These are phyloP conservation scores for Pilatotrama ljubarskyi DNA, from an alignment of 768 basidiomycete genomes.

Conservation along the genomic window DNA sequence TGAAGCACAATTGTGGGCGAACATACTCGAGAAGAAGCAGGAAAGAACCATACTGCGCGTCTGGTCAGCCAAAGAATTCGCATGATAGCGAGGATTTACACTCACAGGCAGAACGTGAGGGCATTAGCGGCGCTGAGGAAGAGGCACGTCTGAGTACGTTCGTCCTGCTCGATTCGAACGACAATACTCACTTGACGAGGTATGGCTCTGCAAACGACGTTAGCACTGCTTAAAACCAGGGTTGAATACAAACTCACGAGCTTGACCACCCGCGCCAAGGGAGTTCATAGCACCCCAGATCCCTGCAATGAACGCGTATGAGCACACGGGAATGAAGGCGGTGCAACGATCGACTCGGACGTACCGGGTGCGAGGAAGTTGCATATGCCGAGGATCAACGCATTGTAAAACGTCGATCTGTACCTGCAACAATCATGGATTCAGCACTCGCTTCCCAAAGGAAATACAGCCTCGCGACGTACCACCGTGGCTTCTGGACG, in stretches of 20 bases:
- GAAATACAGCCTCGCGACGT: not conserved
- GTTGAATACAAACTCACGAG: not conserved
- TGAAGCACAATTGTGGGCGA: not conserved
- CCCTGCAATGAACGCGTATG: not conserved
- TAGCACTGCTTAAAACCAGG: not conserved
- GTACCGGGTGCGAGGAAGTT: constrained; percentile 15
- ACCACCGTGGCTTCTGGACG: constrained; percentile 10
- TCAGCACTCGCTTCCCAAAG: not conserved
- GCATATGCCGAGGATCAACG: constrained; percentile 10
- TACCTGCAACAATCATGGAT: not conserved
- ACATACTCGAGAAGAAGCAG: constrained; percentile 11
- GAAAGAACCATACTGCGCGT: constrained; percentile 4
- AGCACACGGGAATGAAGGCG: not conserved
- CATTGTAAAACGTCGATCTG: constrained; percentile 12
- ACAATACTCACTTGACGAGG: not conserved
- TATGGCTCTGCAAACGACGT: not conserved
- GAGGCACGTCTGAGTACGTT: not conserved
- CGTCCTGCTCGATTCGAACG: no score
- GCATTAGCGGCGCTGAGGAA: constrained; percentile 5
- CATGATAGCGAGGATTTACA: not conserved
- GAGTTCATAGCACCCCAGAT: constrained; percentile 16
- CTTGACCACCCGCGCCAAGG: constrained; percentile 9
- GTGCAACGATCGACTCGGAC: no score
- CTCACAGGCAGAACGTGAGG: constrained; percentile 12
- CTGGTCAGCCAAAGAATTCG: not conserved